A percentile compares a stretch with the other conserved stretches of the same genome.
Conservation (phyloP, 768 basidiomycete genomes). For the Epithele typhae region DNA sequence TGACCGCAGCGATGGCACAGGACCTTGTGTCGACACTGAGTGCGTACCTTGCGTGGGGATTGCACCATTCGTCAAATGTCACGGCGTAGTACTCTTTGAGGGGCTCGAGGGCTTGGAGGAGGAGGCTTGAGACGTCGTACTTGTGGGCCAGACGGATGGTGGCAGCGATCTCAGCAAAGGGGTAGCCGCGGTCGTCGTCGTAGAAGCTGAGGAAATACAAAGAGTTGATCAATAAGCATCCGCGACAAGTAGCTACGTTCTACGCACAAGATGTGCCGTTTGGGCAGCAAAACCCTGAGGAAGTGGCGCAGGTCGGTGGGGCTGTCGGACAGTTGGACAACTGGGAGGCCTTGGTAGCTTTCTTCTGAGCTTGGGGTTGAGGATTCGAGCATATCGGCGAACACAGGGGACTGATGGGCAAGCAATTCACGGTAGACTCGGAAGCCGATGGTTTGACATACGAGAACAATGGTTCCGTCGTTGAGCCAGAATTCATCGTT, state of each 20-base stretch:
- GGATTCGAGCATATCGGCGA: constrained; percentile 11
- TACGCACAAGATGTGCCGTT: background rate
- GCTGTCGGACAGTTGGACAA: background rate
- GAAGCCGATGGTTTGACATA: constrained; percentile 19
- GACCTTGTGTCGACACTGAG: background rate
- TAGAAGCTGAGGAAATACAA: background rate
- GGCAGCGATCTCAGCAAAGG: background rate
- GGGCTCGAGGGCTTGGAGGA: background rate
- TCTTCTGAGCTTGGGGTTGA: background rate
- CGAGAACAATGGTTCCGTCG: constrained; percentile 24
- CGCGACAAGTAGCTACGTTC: too few relatives aligned
- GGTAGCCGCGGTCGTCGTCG: background rate
- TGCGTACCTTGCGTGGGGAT: background rate
- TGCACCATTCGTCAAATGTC: background rate
- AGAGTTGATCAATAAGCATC: too few relatives aligned
- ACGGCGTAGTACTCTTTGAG: background rate
- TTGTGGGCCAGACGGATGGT: background rate
- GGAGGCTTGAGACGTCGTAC: constrained; percentile 1
- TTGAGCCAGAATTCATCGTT: constrained; percentile 22
- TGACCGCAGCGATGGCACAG: background rate
- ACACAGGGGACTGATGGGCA: constrained; percentile 21
- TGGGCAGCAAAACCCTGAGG: constrained; percentile 8
- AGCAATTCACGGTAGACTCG: constrained; percentile 22
- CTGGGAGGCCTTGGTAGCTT: background rate
- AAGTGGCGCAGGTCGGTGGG: constrained; percentile 2